Percentiles rank a stretch among this genome's conserved stretches.
phyloP scores from a whole-genome alignment of 805 yeast genomes.

The Kuraishia capsulata region DNA sequence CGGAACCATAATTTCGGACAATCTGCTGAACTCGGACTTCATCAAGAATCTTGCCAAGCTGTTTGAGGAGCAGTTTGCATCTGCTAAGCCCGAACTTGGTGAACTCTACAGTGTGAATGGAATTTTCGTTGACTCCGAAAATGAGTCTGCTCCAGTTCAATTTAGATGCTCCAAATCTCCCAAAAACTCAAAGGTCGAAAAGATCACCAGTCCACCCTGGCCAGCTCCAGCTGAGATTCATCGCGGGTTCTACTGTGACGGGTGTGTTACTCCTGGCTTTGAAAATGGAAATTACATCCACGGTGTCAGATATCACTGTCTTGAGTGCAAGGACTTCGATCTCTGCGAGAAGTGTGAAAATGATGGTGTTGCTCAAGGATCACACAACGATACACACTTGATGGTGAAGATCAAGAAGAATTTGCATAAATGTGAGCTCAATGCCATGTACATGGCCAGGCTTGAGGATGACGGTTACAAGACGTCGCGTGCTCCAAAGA shows the following conservation, averaged over 20 bases:
- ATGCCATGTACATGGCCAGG: conserved; percentile 1
- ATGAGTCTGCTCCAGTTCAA: background rate
- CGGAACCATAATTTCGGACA: conserved; percentile 12
- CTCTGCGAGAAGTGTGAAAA: conserved; percentile 36
- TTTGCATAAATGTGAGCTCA: background rate
- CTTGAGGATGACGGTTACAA: background rate
- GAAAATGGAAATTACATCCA: conserved; percentile 14
- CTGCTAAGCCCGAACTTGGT: conserved; percentile 5
- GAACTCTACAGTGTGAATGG: conserved; percentile 1
- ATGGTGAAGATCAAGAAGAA: conserved; percentile 14
- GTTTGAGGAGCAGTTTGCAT: conserved; percentile 12
- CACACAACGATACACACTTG: conserved; percentile 15
- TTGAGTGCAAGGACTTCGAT: conserved; percentile 44
- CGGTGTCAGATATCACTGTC: conserved; percentile 42
- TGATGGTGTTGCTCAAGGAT: conserved; percentile 5
- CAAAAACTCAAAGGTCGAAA: no score
- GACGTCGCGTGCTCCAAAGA: no score
- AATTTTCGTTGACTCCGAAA: background rate
- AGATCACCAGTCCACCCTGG: no score
- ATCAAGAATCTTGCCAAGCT: conserved; percentile 10
- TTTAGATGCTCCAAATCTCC: no score
- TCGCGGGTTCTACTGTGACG: conserved; percentile 19
- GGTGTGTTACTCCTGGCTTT: conserved; percentile 13
- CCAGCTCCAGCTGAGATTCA: conserved; percentile 8
- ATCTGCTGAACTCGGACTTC: conserved; percentile 12